Evolutionary conservation across 2,329 filamentous ascomycete species (phyloP).

Genomic region (Daldinia sp.): DNA sequence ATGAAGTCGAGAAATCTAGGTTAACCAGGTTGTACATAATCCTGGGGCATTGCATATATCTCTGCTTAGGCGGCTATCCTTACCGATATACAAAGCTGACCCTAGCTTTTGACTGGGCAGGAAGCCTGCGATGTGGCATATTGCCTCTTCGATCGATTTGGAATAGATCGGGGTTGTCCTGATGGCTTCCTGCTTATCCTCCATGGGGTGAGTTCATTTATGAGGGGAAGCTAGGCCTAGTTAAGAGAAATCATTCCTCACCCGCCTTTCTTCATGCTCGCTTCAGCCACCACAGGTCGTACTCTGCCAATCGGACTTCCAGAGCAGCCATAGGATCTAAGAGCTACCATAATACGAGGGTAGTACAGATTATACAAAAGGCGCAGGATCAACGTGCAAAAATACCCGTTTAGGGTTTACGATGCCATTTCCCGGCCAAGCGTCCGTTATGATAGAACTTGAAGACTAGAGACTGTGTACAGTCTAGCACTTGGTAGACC

Average conservation of each 20-base stretch:
- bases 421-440: neutral
- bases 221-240: neutral
- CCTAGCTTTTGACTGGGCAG: neutral
- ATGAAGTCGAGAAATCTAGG: neutral
- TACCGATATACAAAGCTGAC: slow-evolving; percentile 5
- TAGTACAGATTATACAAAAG: neutral
- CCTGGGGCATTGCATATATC: neutral
- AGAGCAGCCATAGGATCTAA: neutral
- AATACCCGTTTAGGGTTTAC: neutral
- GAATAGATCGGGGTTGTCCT: neutral
- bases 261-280: slow-evolving; percentile 1
- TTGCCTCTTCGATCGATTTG: slow-evolving; percentile 3
- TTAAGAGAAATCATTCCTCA: neutral
- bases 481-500: neutral
- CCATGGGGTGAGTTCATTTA: neutral
- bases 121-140: slow-evolving; percentile 8
- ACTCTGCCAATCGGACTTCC: neutral
- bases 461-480: neutral
- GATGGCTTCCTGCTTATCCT: neutral
- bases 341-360: slow-evolving; percentile 1
- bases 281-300: slow-evolving; percentile 24
- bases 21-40: neutral
- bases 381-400: slow-evolving; percentile 11
- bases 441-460: neutral
- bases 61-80: neutral